Evolutionary conservation across 1,284 basidiomycete genomes (phyloP).

Genomic region (Kwoniella shivajii): DNA sequence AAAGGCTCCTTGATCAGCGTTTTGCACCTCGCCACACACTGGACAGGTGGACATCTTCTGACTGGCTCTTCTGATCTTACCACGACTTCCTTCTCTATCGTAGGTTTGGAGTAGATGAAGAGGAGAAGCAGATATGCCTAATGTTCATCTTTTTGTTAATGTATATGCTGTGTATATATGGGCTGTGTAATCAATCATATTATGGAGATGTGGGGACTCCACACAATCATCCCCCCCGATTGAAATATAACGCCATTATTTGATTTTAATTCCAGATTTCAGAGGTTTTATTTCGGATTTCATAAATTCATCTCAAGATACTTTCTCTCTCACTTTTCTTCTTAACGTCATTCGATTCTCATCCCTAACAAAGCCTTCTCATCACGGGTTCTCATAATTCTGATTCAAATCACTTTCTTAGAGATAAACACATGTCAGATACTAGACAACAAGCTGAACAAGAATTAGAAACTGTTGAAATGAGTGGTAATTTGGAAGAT

Average conservation of each 20-base stretch:
- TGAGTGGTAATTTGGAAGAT: conserved; percentile 37
- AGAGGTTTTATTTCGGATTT: neutral
- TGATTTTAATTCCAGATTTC: conserved; percentile 7
- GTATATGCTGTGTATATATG: too few relatives aligned
- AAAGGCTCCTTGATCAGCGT: conserved; percentile 33
- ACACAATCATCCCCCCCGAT: neutral
- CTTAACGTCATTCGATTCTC: conserved; percentile 5
- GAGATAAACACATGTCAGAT: conserved; percentile 39
- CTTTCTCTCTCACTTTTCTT: too few relatives aligned
- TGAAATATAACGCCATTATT: neutral
- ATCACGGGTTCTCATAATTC: neutral
- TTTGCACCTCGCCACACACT: conserved; percentile 29
- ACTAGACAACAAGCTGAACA: conserved; percentile 35
- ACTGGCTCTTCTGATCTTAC: too few relatives aligned
- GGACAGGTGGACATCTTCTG: conserved; percentile 36
- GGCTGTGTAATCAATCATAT: too few relatives aligned
- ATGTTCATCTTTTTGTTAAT: neutral
- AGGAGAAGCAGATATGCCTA: neutral
- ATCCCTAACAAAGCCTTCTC: neutral
- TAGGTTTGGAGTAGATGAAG: too few relatives aligned
- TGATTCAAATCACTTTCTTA: neutral
- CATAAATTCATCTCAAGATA: neutral
- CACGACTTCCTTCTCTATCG: too few relatives aligned
- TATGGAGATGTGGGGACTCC: conserved; percentile 4
- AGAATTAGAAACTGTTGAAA: conserved; percentile 25